Evolutionary conservation across 2,329 filamentous ascomycete species (phyloP).

Genomic region (Exophiala calicioides): DNA sequence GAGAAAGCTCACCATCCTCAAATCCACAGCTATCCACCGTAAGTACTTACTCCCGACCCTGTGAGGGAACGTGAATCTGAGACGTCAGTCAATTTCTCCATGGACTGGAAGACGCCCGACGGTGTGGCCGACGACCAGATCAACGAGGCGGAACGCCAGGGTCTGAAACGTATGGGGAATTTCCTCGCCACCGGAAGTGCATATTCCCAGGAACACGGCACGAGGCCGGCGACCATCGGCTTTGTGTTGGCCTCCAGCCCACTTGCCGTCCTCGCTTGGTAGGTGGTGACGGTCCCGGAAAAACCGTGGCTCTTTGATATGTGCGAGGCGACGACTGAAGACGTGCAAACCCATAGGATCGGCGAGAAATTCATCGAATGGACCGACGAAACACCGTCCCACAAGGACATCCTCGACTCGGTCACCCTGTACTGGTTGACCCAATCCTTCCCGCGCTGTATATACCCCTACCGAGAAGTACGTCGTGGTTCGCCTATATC

Average conservation of each 20-base stretch:
- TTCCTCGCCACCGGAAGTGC: constrained; percentile 48
- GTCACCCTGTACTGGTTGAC: constrained; percentile 43
- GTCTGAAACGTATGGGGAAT: constrained; percentile 39
- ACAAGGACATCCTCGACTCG: constrained; percentile 37
- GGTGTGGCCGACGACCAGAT: constrained; percentile 2
- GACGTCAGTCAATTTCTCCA: constrained; percentile 17
- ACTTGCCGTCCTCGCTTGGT: constrained; percentile 58
- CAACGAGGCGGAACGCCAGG: constrained; percentile 36
- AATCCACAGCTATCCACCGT: constrained; percentile 11
- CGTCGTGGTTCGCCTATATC: not conserved
- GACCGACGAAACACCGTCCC: constrained; percentile 37
- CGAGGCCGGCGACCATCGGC: constrained; percentile 58
- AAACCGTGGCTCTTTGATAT: no score
- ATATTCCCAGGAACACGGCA: constrained; percentile 57
- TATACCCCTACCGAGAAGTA: constrained; percentile 35
- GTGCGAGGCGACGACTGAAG: no score
- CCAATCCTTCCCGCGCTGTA: constrained; percentile 38
- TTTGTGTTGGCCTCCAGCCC: constrained; percentile 56
- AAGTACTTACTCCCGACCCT: constrained; percentile 3
- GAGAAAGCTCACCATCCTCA: not conserved
- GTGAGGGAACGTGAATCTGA: not conserved
- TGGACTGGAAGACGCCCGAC: no score
- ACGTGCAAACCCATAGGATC: constrained; percentile 37
- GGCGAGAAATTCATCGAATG: constrained; percentile 43
- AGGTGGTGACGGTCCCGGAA: no score